Evolutionary conservation across 306 rosid species (phyloP), one percentile per base, ranked within the genome.

Genomic region (Rubus idaeus): DNA sequence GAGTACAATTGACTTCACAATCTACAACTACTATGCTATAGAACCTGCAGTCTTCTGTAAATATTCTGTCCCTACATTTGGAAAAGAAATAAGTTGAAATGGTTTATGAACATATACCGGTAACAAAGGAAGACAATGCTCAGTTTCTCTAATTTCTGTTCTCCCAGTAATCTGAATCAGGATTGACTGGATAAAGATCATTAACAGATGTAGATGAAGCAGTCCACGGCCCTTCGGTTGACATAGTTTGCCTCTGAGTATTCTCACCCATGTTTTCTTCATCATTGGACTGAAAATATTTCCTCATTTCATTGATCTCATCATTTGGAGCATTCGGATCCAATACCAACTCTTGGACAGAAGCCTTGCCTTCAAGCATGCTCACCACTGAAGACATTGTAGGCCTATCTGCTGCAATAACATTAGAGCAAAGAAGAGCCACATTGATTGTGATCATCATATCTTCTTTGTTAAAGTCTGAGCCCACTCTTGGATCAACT

Each of bases 351-450:
- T 78, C 87, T 37, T 79, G 49, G 40, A 82, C 61, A 35, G 44
- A 63, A 64, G 26, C 30, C 20, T 30, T 53, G 39, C 90, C 88
- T 72, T 84, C 88, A n/a, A 87, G 80, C 79, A 87, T 80, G 78
- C 88, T 77, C 73, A 87, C 87, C 51, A 80, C 88, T 1, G 68
- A 60, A 14, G 88, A 87, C 88, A 87, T 87, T 4, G 70, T 5
- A 37, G 88, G 85, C 76, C 88, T 82, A 10, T 13, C 49, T 8
- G 90, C 50, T 30, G 88, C 35, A 37, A 71, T 67, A 21, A 55
- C 71, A 67, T 80, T 78, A 2, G 85, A 30, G 76, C 90, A 87
- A 12, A 70, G 82, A 10, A 87, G 77, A 67, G 85, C 87, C 16
- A 80, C 69, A 16, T 80, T 64, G 56, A 87, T 84, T 66, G 84